Conservation (phyloP, 192 early-diverging fungal species). For the Coemansia guatemalensis region DNA sequence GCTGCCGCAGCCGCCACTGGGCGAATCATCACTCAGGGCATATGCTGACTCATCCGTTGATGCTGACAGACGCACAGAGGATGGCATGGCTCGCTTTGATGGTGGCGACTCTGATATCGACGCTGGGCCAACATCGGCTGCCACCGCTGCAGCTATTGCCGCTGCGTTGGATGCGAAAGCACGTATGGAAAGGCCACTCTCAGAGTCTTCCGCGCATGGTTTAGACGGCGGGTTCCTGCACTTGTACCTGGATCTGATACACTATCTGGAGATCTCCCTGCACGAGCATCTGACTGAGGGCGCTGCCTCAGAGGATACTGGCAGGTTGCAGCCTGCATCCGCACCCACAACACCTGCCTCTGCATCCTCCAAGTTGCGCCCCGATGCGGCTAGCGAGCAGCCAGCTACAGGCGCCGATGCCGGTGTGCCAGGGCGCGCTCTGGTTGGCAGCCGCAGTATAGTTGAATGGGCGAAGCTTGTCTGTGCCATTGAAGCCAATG, state of each 20-base stretch:
- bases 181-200: constrained; percentile 22
- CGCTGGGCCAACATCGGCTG: constrained; percentile 23
- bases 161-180: constrained; percentile 39
- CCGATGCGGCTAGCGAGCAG: neutral
- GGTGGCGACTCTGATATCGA: constrained; percentile 21
- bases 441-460: constrained; percentile 21
- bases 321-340: neutral
- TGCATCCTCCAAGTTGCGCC: neutral
- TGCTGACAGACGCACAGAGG: neutral
- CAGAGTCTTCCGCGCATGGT: constrained; percentile 12
- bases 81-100: neutral
- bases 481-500: constrained; percentile 43
- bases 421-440: neutral
- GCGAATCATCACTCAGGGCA: neutral
- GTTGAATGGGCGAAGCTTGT: constrained; percentile 38
- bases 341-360: neutral
- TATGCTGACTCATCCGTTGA: neutral
- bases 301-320: neutral
- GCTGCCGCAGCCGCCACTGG: neutral
- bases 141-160: constrained; percentile 17
- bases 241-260: constrained; percentile 65
- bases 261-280: constrained; percentile 46
- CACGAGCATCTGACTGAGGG: constrained; percentile 23
- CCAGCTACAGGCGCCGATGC: neutral
- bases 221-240: constrained; percentile 61